These are phyloP conservation scores for Pholiota molesta DNA, from an alignment of 768 basidiomycete genomes.

Conservation along the genomic window DNA sequence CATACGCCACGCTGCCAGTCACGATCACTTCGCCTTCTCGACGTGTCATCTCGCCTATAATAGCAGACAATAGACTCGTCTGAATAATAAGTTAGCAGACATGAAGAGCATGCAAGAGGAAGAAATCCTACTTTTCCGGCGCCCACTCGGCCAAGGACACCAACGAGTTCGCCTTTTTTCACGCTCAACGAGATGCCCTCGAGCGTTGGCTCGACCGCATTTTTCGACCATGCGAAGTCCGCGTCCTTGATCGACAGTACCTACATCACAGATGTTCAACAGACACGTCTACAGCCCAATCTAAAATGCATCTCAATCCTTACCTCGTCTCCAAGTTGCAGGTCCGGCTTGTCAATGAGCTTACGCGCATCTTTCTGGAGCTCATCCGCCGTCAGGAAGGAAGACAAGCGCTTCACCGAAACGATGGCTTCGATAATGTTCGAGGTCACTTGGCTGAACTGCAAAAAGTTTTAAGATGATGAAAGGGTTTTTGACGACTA, in stretches of 20 bases:
- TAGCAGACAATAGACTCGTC: conserved; percentile 77
- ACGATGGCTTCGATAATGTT: conserved; percentile 88
- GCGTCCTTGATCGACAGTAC: conserved; percentile 73
- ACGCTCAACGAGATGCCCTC: conserved; percentile 77
- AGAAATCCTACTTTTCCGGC: conserved; percentile 71
- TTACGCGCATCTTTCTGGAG: conserved; percentile 79
- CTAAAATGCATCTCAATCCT: not conserved
- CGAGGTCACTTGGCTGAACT: conserved; percentile 75
- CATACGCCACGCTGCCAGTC: conserved; percentile 77
- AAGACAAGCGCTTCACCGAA: conserved; percentile 75
- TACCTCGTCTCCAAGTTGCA: conserved; percentile 66
- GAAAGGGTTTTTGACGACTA: not conserved
- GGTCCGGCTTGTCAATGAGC: conserved; percentile 41
- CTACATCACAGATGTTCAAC: conserved; percentile 23
- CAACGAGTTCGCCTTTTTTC: conserved; percentile 83
- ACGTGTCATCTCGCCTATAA: conserved; percentile 87
- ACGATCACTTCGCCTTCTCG: conserved; percentile 73
- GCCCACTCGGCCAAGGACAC: conserved; percentile 87
- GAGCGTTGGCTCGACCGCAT: conserved; percentile 60
- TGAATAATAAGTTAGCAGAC: conserved; percentile 25
- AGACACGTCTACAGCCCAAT: too few relatives aligned
- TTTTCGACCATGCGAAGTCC: conserved; percentile 81
- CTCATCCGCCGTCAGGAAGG: conserved; percentile 78
- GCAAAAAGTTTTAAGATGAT: conserved; percentile 1
- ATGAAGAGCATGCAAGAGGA: not conserved